Base-by-base conservation (phyloP, 106 monocot species). In the Dendrobium catenatum region DNA sequence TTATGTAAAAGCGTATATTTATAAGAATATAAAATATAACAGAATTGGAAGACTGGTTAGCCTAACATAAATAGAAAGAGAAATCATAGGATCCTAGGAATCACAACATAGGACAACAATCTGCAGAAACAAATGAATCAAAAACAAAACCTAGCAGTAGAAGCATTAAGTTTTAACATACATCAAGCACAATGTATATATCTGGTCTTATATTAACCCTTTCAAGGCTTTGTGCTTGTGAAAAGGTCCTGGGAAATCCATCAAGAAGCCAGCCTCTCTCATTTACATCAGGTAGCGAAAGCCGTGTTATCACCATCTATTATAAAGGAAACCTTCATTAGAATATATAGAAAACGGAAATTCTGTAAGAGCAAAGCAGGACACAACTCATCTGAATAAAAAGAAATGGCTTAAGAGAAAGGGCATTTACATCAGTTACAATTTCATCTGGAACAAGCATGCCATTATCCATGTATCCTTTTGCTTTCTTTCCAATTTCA, bases 201-300 rank as follows among this genome's bases (percentile, higher is more conserved):
- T 94, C 94, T 20, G 96, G 94, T 74, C 86, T 89, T 77, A 97
- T 88, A 37, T 86, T 89, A n/a, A 85, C 54, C 68, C 70, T 86
- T 80, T 97, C 89, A 77, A 97, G 94, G 80, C 89, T 90, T 73
- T 85, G 82, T 49, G 92, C 92, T 84, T 97, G 96, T 61, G 89
- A 72, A 79, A 49, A 82, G 83, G 84, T 97, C 82, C 96, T 89
- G n/a, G 96, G 96, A 77, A 89, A 97, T 22, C 96, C 96, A 89
- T 97, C 96, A 58, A 97, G 88, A 73, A 97, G 92, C 96, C 96
- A 97, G 20, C 96, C 96, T 75, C 72, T 94, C 78, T 86, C 90
- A 81, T 56, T 83, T 47, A 83, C 94, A 89, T 97, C 96, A 72
- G 81, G 85, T 76, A 72, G 82, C 11, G 89, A 94, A 76, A 97